These are phyloP conservation scores for Penicillium pancosmium DNA, from an alignment of 495 filamentous ascomycete genomes.

Conservation along the genomic window DNA sequence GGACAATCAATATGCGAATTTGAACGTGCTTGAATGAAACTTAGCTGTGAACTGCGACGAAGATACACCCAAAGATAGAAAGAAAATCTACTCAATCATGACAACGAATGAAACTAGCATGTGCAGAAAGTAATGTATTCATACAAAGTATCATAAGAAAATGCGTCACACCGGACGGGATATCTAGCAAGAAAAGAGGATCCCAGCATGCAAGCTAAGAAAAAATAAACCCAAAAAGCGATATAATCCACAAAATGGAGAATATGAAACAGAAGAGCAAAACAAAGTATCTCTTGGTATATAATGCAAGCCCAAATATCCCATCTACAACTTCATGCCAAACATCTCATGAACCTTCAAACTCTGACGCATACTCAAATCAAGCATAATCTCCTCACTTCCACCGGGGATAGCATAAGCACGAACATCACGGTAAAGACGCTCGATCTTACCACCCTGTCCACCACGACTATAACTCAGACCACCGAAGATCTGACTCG, in stretches of 20 bases:
- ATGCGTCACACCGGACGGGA: constrained; percentile 25
- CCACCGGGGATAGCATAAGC: constrained; percentile 98
- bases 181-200: constrained; percentile 20
- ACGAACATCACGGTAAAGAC: constrained; percentile 93
- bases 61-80: no score
- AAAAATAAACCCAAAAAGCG: background rate
- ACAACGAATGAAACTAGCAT: constrained; percentile 1
- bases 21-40: no score
- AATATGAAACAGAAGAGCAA: background rate
- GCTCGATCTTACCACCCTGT: constrained; percentile 94
- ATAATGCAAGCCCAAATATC: no score
- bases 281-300: no score
- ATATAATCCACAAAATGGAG: background rate
- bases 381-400: constrained; percentile 98
- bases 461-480: constrained; percentile 91
- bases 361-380: constrained; percentile 92
- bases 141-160: constrained; percentile 25
- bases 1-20: no score
- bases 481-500: constrained; percentile 96
- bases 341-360: constrained; percentile 85
- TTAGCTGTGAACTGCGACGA: no score
- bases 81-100: no score
- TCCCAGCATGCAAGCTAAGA: background rate
- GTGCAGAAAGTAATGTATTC: constrained; percentile 13
- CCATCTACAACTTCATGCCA: constrained; percentile 87